These are phyloP conservation scores for Zymoseptoria pseudotritici DNA, from an alignment of 2,329 filamentous ascomycete species.

Conservation along the genomic window DNA sequence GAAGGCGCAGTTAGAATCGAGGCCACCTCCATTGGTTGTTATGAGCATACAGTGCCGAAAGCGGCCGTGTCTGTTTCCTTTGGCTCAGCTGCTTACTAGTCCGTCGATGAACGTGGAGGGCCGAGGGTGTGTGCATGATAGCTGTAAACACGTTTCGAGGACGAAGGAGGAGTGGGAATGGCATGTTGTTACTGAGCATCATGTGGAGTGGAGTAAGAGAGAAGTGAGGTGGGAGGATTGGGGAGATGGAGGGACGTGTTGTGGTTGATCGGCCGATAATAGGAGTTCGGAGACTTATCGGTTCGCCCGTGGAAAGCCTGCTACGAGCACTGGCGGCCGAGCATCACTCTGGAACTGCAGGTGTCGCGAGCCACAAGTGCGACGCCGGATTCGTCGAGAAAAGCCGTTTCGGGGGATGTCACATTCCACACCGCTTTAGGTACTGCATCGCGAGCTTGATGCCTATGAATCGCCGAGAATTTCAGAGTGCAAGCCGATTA, in stretches of 20 bases:
- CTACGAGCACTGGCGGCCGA: no score
- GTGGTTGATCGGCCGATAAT: background rate
- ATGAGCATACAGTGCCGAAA: background rate
- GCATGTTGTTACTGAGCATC: background rate
- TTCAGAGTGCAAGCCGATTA: background rate
- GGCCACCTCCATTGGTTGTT: background rate
- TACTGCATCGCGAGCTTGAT: background rate
- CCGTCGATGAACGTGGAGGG: background rate
- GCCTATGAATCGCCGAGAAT: background rate
- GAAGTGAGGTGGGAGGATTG: background rate
- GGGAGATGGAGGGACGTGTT: background rate
- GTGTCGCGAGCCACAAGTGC: background rate
- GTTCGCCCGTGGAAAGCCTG: background rate
- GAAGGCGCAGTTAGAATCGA: background rate
- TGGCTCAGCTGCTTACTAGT: background rate
- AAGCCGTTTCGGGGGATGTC: background rate
- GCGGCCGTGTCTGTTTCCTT: background rate
- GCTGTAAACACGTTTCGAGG: background rate
- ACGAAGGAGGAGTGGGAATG: background rate
- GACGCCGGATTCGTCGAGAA: background rate
- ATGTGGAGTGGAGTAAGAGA: no score
- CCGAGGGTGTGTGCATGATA: background rate
- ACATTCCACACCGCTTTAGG: background rate
- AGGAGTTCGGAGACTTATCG: background rate
- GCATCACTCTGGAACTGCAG: background rate